Evolutionary conservation across 371 early-diverging fungal species (phyloP).

Genomic region (Dipsacomyces acuminosporus): DNA sequence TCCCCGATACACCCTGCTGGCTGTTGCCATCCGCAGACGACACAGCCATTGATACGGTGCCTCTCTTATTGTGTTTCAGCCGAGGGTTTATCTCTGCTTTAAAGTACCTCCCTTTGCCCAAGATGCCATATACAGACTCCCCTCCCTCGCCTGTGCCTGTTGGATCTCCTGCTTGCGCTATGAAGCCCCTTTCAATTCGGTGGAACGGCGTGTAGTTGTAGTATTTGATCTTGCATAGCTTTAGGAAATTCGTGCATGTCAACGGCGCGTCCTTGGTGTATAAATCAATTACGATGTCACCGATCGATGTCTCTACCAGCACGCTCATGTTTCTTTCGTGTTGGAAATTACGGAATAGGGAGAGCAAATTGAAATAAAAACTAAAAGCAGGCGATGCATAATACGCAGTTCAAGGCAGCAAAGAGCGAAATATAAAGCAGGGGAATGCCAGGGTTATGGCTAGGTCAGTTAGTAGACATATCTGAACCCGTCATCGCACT

Average conservation of each 20-base stretch:
- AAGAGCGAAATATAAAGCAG: no score
- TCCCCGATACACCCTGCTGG: slow-evolving; percentile 39
- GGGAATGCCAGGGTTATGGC: no score
- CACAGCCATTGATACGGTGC: slow-evolving; percentile 85
- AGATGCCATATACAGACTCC: slow-evolving; percentile 63
- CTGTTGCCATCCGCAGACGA: slow-evolving; percentile 24
- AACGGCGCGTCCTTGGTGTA: slow-evolving; percentile 69
- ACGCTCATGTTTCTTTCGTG: slow-evolving; percentile 50
- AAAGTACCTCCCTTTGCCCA: slow-evolving; percentile 62
- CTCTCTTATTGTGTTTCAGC: slow-evolving; percentile 77
- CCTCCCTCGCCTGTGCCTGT: slow-evolving; percentile 79
- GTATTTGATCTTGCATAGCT: slow-evolving; percentile 90
- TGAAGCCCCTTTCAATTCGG: slow-evolving; percentile 82
- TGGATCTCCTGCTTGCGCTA: slow-evolving; percentile 87
- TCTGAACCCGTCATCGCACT: slow-evolving; percentile 7
- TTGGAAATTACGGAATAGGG: background rate
- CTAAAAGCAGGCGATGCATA: no score
- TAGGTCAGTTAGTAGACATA: slow-evolving; percentile 4
- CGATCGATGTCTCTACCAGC: slow-evolving; percentile 84
- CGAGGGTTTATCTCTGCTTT: slow-evolving; percentile 79
- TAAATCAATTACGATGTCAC: slow-evolving; percentile 93
- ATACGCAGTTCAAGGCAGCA: no score
- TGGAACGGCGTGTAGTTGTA: slow-evolving; percentile 87
- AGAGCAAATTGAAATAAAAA: no score
- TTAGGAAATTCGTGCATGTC: slow-evolving; percentile 82